Evolutionary conservation across 106 monocot genomes (phyloP), one percentile per base, ranked within the genome.

Genomic region (Dendrobium nobile): DNA sequence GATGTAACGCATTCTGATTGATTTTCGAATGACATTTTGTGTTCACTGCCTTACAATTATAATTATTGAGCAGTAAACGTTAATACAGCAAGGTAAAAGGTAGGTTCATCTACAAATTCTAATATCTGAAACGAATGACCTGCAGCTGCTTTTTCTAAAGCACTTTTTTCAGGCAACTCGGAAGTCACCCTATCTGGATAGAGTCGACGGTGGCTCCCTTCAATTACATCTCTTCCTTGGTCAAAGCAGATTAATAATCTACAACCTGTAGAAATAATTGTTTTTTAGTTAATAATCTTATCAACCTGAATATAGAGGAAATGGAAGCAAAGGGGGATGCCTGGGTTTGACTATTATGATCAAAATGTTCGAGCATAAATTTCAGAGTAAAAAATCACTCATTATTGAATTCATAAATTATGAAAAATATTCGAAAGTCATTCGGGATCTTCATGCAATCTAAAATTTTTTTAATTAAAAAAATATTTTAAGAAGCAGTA

Each of bases 211-310:
- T 92, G 93, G 8, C 88, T 79, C 64, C 81, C 74, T 80, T 90
- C 87, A 18, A 93, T 56, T 16, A 80, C 77, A 8, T 85, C 80
- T 82, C 88, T 93, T 54, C 99, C 99, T 85, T 93, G 88, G 26
- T 88, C 91, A 65, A 82, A 91, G 87, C 87, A 79, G 82, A 99
- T 90, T 18, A 99, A 84, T 7, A 99, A 80, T 87, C 93, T 90
- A 44, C 86, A 88, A 87, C 99, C 99, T 95, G 61, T 15, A 0
- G 11, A 16, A 70, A 70, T n/a, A 70, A 1, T 70, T 70, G 8
- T 61, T 61, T 61, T 7, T 22, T 22, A 7, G n/a, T n/a, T 61
- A 13, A 45, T 45, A 7, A 45, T 45, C 9, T 6, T 45, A 45
- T 45, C 45, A 7, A 9, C 5, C 6, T 45, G 5, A 45, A 45